These are phyloP conservation scores for Cornus florida DNA, from an alignment of 148 eudicot genomes.

Conservation along the genomic window DNA sequence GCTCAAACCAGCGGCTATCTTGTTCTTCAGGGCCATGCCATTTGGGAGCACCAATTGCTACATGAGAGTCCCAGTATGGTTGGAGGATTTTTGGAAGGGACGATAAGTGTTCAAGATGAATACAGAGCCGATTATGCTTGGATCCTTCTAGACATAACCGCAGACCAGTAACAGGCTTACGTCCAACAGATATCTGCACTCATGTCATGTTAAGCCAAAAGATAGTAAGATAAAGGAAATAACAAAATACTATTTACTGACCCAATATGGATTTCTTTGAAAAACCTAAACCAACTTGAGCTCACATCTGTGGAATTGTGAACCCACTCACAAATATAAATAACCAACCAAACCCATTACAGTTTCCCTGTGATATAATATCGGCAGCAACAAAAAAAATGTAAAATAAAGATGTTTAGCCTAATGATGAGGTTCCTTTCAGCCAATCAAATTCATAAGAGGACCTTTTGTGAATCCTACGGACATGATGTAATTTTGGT, in stretches of 20 bases:
- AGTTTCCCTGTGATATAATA: background rate
- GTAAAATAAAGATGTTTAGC: background rate
- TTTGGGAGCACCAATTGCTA: slow-evolving; percentile 90
- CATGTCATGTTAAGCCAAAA: background rate
- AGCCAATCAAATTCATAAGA: background rate
- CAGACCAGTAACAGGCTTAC: slow-evolving; percentile 94
- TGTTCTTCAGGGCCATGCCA: slow-evolving; percentile 99
- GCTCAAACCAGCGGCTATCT: slow-evolving; percentile 97
- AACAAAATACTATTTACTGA: background rate
- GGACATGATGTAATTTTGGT: background rate
- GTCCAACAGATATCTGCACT: slow-evolving; percentile 83
- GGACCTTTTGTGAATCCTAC: background rate
- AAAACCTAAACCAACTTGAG: background rate
- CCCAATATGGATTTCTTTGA: background rate
- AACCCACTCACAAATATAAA: background rate
- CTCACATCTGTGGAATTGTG: background rate
- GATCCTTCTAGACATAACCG: slow-evolving; percentile 73
- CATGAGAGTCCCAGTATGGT: slow-evolving; percentile 77
- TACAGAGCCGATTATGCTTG: slow-evolving; percentile 74
- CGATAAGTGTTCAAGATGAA: slow-evolving; percentile 73
- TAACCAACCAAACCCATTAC: background rate
- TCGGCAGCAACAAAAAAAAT: background rate
- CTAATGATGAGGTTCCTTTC: background rate
- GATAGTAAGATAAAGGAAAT: background rate
- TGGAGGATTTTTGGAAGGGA: slow-evolving; percentile 80